Base-by-base conservation (phyloP, 129 eudicot species). In the Pittosporum tobira region DNA sequence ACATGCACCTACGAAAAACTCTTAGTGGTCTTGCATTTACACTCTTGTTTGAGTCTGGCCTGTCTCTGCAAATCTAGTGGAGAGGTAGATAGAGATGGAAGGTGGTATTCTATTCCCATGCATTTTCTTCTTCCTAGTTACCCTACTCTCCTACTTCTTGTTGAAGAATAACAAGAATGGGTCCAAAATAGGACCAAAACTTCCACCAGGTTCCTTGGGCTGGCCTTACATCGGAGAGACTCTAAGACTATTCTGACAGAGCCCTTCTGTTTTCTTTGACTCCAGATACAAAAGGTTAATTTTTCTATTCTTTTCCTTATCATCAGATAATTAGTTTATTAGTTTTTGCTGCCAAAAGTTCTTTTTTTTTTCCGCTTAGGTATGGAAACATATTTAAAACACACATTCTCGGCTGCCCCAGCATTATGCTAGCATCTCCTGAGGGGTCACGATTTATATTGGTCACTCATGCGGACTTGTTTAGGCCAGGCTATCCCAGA, bases 401-500 rank as follows among this genome's bases (percentile, higher is more conserved):
- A 10, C 84, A 78, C 53, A 65, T 78, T 26, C 57, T 78, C 55
- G 84, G 84, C 0, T 73, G 73, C 46, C 62, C 74, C 31, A 63
- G 84, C 54, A 70, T 78, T 19, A 78, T 78, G 84, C 25, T 78
- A 36, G 66, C 84, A 0, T 67, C 77, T 59, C 84, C 84, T 5
- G 84, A 71, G 28, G 80, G 74, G 12, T 73, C 77, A 19, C 69
- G 73, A 34, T 67, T 73, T 3, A 77, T 78, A 11, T 48, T 78
- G 6, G 77, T 74, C 1, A 74, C 80, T 6, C 69, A 74, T 54
- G 73, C 77, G 1, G 65, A 74, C 65, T 68, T 78, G 55, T 78
- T 78, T 23, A 74, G 61, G 77, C 84, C 84, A 21, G 74, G 75
- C 54, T 78, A 73, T 56, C 79, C 84, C 0, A 68, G 61, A 7